phyloP scores from a whole-genome alignment of 2,329 filamentous ascomycete genomes.

The Chrysoporthe cubensis region DNA sequence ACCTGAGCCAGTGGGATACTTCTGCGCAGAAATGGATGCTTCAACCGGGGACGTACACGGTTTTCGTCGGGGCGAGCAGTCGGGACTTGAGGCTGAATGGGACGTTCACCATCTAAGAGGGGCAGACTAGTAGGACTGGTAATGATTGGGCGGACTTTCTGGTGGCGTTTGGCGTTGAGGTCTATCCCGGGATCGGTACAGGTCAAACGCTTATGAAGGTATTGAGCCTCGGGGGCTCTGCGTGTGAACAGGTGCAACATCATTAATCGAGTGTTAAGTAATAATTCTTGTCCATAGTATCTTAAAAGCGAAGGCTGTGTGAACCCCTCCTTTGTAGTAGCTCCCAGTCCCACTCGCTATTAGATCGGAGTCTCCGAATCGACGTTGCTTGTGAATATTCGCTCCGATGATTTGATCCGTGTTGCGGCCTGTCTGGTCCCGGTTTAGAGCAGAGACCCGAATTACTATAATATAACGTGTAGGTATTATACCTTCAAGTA shows the following conservation, averaged over 20 bases:
- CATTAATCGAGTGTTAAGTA: neutral
- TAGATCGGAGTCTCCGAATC: too few relatives aligned
- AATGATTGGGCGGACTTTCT: neutral
- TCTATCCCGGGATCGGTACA: neutral
- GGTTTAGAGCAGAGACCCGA: neutral
- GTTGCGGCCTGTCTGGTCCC: too few relatives aligned
- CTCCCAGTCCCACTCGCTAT: too few relatives aligned
- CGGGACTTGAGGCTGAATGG: conserved; percentile 47
- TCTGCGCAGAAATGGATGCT: conserved; percentile 64
- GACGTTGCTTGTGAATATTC: too few relatives aligned
- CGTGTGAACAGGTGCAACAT: neutral
- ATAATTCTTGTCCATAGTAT: neutral
- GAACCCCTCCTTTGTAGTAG: too few relatives aligned
- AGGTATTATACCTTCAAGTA: neutral
- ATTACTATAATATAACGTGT: neutral
- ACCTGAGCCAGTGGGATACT: conserved; percentile 70
- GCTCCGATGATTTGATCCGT: too few relatives aligned
- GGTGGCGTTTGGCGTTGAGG: neutral
- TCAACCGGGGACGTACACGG: conserved; percentile 46
- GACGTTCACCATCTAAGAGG: conserved; percentile 28
- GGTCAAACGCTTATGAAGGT: neutral
- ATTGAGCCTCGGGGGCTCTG: too few relatives aligned
- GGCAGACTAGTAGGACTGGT: neutral
- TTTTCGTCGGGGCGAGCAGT: conserved; percentile 54
- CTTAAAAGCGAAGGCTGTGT: too few relatives aligned